Evolutionary conservation across 768 basidiomycete genomes (phyloP).

Genomic region (Leccinum obscurum): DNA sequence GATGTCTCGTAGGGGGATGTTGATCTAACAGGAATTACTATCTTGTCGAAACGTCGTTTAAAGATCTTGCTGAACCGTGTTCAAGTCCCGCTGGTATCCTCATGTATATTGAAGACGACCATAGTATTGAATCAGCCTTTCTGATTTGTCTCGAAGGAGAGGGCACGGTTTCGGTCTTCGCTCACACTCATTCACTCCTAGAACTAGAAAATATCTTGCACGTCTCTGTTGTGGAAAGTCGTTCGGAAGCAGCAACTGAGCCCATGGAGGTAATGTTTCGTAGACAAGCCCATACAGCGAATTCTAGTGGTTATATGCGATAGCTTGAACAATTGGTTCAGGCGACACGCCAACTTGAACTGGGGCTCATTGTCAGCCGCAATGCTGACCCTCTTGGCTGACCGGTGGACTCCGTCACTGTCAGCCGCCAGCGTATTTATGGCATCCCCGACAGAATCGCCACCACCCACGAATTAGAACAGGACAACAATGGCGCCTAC

Average conservation of each 20-base stretch:
- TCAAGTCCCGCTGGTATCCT: neutral
- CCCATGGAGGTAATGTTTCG: neutral
- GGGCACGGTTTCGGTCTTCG: neutral
- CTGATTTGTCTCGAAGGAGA: neutral
- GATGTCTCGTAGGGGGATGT: conserved; percentile 43
- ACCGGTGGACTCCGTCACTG: conserved; percentile 12
- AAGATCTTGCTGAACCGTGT: neutral
- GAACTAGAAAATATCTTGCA: neutral
- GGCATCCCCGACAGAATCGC: conserved; percentile 2
- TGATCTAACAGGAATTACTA: conserved; percentile 33
- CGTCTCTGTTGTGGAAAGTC: neutral
- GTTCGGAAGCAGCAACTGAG: neutral
- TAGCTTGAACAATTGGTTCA: neutral
- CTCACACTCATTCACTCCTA: neutral
- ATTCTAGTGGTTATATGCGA: neutral
- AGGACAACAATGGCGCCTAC: conserved; percentile 25
- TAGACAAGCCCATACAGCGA: neutral
- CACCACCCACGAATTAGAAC: neutral
- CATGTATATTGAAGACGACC: neutral
- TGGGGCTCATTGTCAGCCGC: conserved; percentile 24
- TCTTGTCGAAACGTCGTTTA: neutral
- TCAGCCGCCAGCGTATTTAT: conserved; percentile 31
- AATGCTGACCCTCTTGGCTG: conserved; percentile 12
- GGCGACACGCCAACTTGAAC: neutral
- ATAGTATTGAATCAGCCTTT: neutral